These are phyloP conservation scores for Acanthamoeba castellanii DNA, from an alignment of 208 protist genomes.

Conservation along the genomic window DNA sequence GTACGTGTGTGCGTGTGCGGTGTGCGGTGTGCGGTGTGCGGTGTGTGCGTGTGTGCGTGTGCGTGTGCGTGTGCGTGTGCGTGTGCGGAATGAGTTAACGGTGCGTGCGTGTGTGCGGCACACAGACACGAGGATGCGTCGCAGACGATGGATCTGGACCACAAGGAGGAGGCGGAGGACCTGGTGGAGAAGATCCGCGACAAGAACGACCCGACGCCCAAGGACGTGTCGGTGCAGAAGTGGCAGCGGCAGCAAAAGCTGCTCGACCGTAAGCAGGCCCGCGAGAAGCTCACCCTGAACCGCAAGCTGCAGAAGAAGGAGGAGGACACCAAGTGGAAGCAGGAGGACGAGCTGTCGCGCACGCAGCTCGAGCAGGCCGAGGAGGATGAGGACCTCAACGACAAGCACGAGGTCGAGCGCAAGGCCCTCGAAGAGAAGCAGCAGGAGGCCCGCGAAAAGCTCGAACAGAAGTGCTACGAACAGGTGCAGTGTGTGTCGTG, in stretches of 20 bases:
- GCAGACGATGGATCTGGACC: slow-evolving; percentile 17
- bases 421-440: slow-evolving; percentile 46
- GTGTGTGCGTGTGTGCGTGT: no score
- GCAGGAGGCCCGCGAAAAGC: not conserved
- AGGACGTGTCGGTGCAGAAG: not conserved
- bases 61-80: no score
- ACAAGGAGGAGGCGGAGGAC: slow-evolving; percentile 29
- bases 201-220: slow-evolving; percentile 7
- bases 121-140: slow-evolving; percentile 3
- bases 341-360: not conserved
- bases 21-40: not conserved
- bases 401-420: not conserved
- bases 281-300: slow-evolving; percentile 11
- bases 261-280: slow-evolving; percentile 37
- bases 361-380: not conserved
- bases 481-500: no score
- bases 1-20: not conserved
- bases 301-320: slow-evolving; percentile 33
- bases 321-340: slow-evolving; percentile 38
- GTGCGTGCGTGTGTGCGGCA: not conserved
- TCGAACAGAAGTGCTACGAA: slow-evolving; percentile 44
- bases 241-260: slow-evolving; percentile 33
- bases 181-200: slow-evolving; percentile 30
- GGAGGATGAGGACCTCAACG: slow-evolving; percentile 22
- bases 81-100: not conserved